Evolutionary conservation across 2,329 filamentous ascomycete species (phyloP), one percentile per base, ranked within the genome.

Genomic region (Aspergillus jensenii): DNA sequence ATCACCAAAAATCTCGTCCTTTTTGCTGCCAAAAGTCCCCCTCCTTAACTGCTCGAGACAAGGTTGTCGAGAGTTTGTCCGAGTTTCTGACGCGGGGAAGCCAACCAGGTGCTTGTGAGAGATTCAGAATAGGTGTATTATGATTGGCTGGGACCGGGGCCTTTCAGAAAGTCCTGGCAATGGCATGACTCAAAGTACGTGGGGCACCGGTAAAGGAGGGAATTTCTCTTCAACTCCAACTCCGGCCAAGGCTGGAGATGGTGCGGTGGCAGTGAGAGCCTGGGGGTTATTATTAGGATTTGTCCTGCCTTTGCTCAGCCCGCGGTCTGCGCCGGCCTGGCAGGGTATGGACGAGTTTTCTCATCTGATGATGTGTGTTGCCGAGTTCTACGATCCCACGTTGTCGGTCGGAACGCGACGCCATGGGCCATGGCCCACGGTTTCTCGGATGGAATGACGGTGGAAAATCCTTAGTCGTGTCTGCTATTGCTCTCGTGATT

Each of bases 111-210:
- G 19, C 17, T 23, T 12, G 14, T 14, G 46, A 41, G 25, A 21
- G 25, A 52, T 25, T n/a, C 35, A 44, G 40, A 58, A 54, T 58
- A 44, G 27, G 19, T 21, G 6, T 6, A 27, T 43, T 2, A n/a
- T 40, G 19, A 49, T 50, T 55, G 31, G 50, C 11, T 49, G 14
- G 17, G 48, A 47, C 33, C 27, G 31, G 4, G 33, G 44, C 41
- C 25, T 39, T 27, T 31, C 27, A 31, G 27, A 31, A 31, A 31
- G 27, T 11, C 27, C n/a, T 37, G 44, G 37, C 56, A 58, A 54
- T 37, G 44, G 37, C 56, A 58, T 58, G 56, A 58, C 50, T 54
- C 50, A 58, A 58, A 49, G 43, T 58, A 58, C 56, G 37, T 58
- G 56, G 50, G 56, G 44, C 23, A 8, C 44, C 50, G 50, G 56